These are phyloP conservation scores for Hexamita inflata DNA, from an alignment of 208 protist species.

Conservation along the genomic window DNA sequence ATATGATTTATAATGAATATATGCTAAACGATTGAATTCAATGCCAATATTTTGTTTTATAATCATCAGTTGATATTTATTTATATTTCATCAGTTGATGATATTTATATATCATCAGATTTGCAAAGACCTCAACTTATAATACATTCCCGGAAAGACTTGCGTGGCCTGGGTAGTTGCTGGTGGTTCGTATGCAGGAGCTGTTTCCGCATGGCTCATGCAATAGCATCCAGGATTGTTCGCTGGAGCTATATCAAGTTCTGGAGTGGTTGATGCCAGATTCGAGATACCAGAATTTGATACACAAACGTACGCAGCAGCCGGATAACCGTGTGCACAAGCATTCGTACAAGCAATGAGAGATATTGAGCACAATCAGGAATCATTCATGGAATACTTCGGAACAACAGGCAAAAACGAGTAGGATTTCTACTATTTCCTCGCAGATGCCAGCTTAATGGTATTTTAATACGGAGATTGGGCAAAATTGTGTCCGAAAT, in stretches of 20 bases:
- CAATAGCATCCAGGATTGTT: background rate
- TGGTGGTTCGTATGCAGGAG: constrained; percentile 16
- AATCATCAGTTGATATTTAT: too few species aligned
- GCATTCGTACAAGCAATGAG: background rate
- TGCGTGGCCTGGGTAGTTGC: constrained; percentile 8
- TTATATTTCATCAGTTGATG: background rate
- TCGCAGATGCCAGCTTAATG: constrained; percentile 14
- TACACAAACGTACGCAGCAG: background rate
- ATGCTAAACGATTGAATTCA: too few species aligned
- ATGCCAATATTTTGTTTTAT: too few species aligned
- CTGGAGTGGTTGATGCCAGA: constrained; percentile 13
- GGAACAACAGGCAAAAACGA: background rate
- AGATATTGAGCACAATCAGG: background rate
- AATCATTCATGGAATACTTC: background rate
- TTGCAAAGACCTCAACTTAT: background rate
- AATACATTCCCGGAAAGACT: background rate
- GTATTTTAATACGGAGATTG: constrained; percentile 4
- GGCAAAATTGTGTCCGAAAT: background rate
- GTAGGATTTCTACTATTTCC: constrained; percentile 11
- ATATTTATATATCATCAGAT: background rate
- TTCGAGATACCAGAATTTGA: constrained; percentile 17
- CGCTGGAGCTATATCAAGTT: background rate
- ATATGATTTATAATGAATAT: too few species aligned
- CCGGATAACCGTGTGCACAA: background rate
- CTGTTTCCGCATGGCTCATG: background rate